A percentile compares a stretch with the other conserved stretches of the same genome.
Conservation (phyloP, 805 yeast genomes). For the Yarrowia divulgata region DNA sequence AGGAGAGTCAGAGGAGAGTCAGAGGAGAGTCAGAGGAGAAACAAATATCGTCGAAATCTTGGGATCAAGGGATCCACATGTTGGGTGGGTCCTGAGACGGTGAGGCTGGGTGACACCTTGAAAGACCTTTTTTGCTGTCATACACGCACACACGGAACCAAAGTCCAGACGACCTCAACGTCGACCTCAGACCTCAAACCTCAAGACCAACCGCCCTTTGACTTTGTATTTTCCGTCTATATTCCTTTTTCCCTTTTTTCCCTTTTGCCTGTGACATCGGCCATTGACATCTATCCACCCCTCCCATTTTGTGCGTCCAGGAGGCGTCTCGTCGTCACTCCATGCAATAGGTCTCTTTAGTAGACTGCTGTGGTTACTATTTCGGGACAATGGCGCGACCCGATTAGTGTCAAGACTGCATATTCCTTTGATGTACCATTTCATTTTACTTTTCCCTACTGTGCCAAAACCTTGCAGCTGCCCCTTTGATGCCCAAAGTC, state of each 20-base stretch:
- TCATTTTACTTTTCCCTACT: conserved; percentile 31
- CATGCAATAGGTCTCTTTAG: conserved; percentile 21
- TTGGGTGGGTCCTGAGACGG: no score
- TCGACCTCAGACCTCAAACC: no score
- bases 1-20: no score
- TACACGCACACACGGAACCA: background rate
- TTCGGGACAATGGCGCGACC: conserved; percentile 37
- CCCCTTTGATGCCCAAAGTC: conserved; percentile 39
- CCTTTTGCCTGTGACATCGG: background rate
- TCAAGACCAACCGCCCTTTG: background rate
- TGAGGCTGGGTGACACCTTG: no score
- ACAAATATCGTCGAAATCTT: no score
- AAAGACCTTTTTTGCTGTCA: background rate
- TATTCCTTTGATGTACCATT: conserved; percentile 36
- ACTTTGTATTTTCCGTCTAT: background rate
- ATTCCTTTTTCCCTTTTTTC: conserved; percentile 1
- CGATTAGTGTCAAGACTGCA: conserved; percentile 31
- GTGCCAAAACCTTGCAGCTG: conserved; percentile 31
- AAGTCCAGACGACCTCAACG: background rate
- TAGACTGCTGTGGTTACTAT: conserved; percentile 32
- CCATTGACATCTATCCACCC: conserved; percentile 25
- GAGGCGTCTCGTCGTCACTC: conserved; percentile 27
- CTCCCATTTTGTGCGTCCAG: conserved; percentile 21
- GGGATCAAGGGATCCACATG: no score
- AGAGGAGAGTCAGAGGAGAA: no score